Conservation (phyloP, 345 rosid species). For the Camelina hispida region DNA sequence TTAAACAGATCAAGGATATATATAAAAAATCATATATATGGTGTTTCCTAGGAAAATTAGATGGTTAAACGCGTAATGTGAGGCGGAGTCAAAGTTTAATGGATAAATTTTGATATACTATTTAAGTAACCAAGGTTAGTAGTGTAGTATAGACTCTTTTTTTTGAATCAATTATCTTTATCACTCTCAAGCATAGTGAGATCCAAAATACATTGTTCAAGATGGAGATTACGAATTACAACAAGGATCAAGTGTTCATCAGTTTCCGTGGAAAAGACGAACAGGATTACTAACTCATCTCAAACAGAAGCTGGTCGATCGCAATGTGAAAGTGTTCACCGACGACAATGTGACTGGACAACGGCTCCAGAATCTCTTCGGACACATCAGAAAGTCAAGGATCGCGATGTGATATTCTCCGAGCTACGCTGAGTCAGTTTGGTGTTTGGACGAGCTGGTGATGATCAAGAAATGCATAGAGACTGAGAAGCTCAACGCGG, state of each 20-base stretch:
- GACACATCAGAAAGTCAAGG: not conserved
- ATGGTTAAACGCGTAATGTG: conserved; percentile 2
- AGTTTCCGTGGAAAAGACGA: conserved; percentile 19
- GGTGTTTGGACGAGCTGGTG: conserved; percentile 31
- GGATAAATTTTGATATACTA: not conserved
- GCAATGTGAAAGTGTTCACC: conserved; percentile 34
- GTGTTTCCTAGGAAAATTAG: not conserved
- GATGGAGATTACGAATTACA: conserved; percentile 7
- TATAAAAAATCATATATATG: not conserved
- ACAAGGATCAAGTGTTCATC: conserved; percentile 25
- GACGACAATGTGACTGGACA: conserved; percentile 9
- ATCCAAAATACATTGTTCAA: not conserved
- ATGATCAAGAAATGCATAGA: conserved; percentile 14
- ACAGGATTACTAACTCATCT: conserved; percentile 4
- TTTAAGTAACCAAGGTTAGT: not conserved
- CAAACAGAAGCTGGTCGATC: conserved; percentile 1
- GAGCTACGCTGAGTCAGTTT: conserved; percentile 5
- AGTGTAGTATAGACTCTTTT: not conserved
- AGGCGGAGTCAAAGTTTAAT: not conserved
- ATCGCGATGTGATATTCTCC: conserved; percentile 31
- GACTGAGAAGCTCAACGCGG: not conserved
- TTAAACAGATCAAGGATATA: not conserved
- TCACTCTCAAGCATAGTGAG: not conserved
- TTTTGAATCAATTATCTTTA: not conserved
- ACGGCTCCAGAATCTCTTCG: not conserved